These are phyloP conservation scores for Candida piceae DNA, from an alignment of 805 yeast genomes.

Conservation along the genomic window DNA sequence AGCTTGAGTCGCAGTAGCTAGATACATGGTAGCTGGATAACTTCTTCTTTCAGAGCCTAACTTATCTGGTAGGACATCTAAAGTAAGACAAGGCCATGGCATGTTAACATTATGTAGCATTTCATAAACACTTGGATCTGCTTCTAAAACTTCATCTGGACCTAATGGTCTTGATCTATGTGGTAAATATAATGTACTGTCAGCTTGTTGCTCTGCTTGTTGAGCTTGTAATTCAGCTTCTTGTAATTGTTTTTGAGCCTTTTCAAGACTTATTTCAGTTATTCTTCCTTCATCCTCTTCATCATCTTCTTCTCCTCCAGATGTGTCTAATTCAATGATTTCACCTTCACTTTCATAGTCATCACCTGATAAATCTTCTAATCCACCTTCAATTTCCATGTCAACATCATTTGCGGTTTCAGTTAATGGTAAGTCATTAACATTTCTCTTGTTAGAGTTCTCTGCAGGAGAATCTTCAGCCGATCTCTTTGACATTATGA, in stretches of 20 bases:
- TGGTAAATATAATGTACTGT: slow-evolving; percentile 65
- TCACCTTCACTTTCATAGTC: slow-evolving; percentile 91
- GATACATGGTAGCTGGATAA: slow-evolving; percentile 81
- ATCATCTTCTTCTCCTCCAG: slow-evolving; percentile 45
- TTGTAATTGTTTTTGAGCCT: slow-evolving; percentile 24
- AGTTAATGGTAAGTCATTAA: slow-evolving; percentile 11
- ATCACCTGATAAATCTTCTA: slow-evolving; percentile 86
- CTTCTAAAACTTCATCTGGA: slow-evolving; percentile 92
- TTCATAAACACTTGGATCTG: slow-evolving; percentile 93
- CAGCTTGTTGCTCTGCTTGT: slow-evolving; percentile 16
- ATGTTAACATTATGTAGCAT: slow-evolving; percentile 91
- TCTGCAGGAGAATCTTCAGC: slow-evolving; percentile 22
- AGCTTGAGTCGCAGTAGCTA: slow-evolving; percentile 94
- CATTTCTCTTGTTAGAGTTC: slow-evolving; percentile 16
- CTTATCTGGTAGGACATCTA: slow-evolving; percentile 82
- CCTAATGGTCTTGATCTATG: slow-evolving; percentile 87
- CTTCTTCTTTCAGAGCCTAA: slow-evolving; percentile 84
- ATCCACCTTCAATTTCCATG: slow-evolving; percentile 61
- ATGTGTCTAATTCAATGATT: slow-evolving; percentile 70
- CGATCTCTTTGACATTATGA: slow-evolving; percentile 30
- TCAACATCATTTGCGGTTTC: slow-evolving; percentile 41
- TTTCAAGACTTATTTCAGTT: slow-evolving; percentile 12
- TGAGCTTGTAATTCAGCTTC: slow-evolving; percentile 22
- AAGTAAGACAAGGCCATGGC: slow-evolving; percentile 96
- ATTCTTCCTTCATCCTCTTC: slow-evolving; percentile 28